phyloP scores from a whole-genome alignment of 1,284 basidiomycete species.

The Ustilago vetiveriae region DNA sequence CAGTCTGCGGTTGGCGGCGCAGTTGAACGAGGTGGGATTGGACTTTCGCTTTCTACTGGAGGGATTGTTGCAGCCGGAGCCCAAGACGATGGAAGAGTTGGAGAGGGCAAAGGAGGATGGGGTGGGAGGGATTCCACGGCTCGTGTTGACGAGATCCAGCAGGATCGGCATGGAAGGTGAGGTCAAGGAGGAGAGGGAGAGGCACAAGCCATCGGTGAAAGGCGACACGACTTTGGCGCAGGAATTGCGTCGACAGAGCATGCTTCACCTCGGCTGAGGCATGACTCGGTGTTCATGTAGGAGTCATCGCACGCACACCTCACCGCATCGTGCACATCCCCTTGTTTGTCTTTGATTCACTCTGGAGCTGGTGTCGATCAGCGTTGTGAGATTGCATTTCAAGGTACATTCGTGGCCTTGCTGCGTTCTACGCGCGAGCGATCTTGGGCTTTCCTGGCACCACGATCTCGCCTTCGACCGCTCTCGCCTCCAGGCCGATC shows the following conservation, averaged over 20 bases:
- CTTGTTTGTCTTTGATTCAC: background rate
- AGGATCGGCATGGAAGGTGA: conserved; percentile 14
- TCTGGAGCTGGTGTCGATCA: no score
- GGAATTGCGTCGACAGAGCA: conserved; percentile 45
- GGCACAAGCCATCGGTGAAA: background rate
- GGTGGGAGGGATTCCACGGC: conserved; percentile 3
- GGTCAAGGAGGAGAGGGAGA: background rate
- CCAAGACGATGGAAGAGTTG: conserved; percentile 1
- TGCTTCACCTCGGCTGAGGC: conserved; percentile 37
- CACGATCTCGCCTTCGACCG: conserved; percentile 86
- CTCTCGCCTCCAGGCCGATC: conserved; percentile 79
- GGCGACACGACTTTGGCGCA: conserved; percentile 19
- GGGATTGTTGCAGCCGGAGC: conserved; percentile 13
- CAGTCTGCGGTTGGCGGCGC: conserved; percentile 42
- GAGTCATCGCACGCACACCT: no score
- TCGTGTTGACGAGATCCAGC: conserved; percentile 21
- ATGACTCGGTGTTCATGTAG: no score
- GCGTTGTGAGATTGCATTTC: background rate
- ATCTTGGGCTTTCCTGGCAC: conserved; percentile 61
- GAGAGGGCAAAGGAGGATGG: background rate
- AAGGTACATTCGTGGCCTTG: no score
- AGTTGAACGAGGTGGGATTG: conserved; percentile 39
- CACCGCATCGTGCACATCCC: no score
- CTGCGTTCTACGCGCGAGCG: conserved; percentile 9
- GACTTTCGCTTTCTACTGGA: conserved; percentile 35